Evolutionary conservation across 129 eudicot genomes (phyloP).

Genomic region (Lactuca sativa): DNA sequence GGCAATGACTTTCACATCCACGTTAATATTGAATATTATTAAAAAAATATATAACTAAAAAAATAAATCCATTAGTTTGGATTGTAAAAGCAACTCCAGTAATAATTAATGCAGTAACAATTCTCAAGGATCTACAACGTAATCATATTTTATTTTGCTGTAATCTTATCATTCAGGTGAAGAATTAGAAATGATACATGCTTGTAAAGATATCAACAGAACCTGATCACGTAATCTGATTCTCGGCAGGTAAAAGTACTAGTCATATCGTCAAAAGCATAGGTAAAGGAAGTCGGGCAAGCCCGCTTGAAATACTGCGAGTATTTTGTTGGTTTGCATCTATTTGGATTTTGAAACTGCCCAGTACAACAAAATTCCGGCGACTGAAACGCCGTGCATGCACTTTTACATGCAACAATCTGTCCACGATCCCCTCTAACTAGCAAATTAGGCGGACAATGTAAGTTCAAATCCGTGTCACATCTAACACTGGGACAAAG

Average conservation of each 20-base stretch:
- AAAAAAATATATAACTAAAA: too few species aligned
- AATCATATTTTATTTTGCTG: background rate
- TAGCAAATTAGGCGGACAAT: conserved; percentile 42
- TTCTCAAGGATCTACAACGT: background rate
- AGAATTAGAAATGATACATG: background rate
- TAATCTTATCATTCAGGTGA: background rate
- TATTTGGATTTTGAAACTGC: conserved; percentile 37
- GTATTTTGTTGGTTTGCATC: conserved; percentile 44
- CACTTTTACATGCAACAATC: conserved; percentile 48
- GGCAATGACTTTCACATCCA: too few species aligned
- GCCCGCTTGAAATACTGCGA: conserved; percentile 45
- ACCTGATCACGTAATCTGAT: conserved; percentile 36
- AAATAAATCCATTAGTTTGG: too few species aligned
- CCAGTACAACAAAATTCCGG: conserved; percentile 51
- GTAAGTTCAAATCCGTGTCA: conserved; percentile 30
- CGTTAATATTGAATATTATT: too few species aligned
- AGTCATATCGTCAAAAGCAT: conserved; percentile 50
- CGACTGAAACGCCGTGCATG: conserved; percentile 48
- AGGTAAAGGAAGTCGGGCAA: conserved; percentile 53
- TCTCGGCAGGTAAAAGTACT: conserved; percentile 49
- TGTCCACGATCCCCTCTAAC: conserved; percentile 26
- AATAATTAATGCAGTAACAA: too few species aligned
- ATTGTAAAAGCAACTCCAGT: background rate
- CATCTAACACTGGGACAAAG: conserved; percentile 44
- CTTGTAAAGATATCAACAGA: conserved; percentile 31